A percentile compares a stretch with the other conserved stretches of the same genome.
Evolutionary conservation across 148 eudicot species (phyloP).

Genomic region (Arctostaphylos glauca): DNA sequence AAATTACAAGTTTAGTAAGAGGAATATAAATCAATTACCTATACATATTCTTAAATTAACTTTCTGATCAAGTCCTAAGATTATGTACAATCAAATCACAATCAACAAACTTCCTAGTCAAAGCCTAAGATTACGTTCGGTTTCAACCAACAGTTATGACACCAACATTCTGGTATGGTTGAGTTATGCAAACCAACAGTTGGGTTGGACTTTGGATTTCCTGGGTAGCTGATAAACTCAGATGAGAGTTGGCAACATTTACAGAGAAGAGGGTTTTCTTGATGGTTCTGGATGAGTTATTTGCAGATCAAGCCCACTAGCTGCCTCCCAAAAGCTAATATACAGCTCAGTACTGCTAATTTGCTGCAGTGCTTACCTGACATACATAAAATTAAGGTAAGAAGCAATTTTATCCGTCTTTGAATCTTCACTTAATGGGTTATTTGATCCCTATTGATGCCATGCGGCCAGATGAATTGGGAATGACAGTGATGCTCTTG

Average conservation of each 20-base stretch:
- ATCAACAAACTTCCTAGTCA: too few relatives aligned
- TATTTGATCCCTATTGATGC: neutral
- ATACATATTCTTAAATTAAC: too few relatives aligned
- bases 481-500: neutral
- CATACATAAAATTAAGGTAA: neutral
- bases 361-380: neutral
- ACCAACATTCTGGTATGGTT: too few relatives aligned
- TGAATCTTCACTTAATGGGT: neutral
- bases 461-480: neutral
- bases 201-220: neutral
- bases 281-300: neutral
- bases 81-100: too few relatives aligned
- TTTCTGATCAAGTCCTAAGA: too few relatives aligned
- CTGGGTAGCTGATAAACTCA: neutral
- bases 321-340: neutral
- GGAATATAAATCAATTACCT: too few relatives aligned
- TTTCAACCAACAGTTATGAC: too few relatives aligned
- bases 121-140: too few relatives aligned
- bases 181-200: neutral
- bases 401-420: neutral
- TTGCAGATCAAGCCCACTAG: neutral
- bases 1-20: too few relatives aligned
- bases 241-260: neutral
- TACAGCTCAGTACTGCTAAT: neutral
- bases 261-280: neutral